Percentiles rank a stretch among this genome's conserved stretches.
Conservation (phyloP, 2,329 filamentous ascomycete genomes). For the Colletotrichum gigasporum region DNA sequence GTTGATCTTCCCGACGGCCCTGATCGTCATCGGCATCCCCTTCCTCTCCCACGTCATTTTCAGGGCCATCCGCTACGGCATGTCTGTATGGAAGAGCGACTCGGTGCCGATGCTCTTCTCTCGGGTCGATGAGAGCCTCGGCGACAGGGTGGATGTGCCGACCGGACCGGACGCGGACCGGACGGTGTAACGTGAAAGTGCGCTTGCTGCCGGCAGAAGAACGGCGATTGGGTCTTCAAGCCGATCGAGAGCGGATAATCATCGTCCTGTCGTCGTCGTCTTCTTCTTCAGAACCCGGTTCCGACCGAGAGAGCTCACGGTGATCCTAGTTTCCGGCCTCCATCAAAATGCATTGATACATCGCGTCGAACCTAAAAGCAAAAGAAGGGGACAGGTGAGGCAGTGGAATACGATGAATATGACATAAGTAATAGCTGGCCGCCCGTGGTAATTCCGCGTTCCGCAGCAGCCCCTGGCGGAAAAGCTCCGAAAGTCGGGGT, state of each 20-base stretch:
- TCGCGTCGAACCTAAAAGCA: slow-evolving; percentile 6
- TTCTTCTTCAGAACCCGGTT: slow-evolving; percentile 15
- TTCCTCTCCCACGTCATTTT: slow-evolving; percentile 47
- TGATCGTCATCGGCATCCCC: slow-evolving; percentile 45
- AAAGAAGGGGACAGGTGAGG: background rate
- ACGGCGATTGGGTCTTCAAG: slow-evolving; percentile 49
- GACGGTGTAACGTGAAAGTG: slow-evolving; percentile 42
- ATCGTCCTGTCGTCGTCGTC: slow-evolving; percentile 1
- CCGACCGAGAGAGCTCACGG: background rate
- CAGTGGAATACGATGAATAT: background rate
- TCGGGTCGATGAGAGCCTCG: slow-evolving; percentile 46
- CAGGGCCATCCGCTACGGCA: slow-evolving; percentile 44
- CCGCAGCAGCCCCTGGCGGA: background rate
- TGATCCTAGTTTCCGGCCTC: background rate
- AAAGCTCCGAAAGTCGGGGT: slow-evolving; percentile 7
- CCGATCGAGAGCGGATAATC: slow-evolving; percentile 31
- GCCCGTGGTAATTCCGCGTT: slow-evolving; percentile 24
- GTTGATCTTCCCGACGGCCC: slow-evolving; percentile 45
- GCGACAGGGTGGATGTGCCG: slow-evolving; percentile 46
- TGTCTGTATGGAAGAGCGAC: slow-evolving; percentile 49
- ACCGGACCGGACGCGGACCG: slow-evolving; percentile 44
- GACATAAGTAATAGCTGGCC: background rate
- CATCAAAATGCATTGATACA: slow-evolving; percentile 4
- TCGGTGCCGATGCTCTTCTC: slow-evolving; percentile 51
- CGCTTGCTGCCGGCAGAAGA: slow-evolving; percentile 43